Evolutionary conservation across 225 moss, liverwort and hornwort species (phyloP).

Genomic region (Ulota crispa): DNA sequence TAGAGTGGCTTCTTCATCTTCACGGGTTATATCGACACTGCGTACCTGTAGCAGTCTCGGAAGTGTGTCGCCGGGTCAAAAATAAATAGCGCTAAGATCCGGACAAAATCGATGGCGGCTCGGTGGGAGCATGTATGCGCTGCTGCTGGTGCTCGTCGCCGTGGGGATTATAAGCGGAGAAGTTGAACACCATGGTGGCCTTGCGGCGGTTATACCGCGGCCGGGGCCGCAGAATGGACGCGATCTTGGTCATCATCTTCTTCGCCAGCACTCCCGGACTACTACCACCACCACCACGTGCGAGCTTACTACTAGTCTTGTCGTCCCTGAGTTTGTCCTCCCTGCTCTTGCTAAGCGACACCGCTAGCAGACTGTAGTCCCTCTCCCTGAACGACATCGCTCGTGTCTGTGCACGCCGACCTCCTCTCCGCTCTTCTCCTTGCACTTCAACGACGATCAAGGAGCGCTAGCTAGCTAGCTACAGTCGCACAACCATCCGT

Average conservation of each 20-base stretch:
- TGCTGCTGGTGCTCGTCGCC: not conserved
- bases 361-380: conserved; percentile 29
- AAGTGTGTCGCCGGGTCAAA: conserved; percentile 5
- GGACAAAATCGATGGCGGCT: conserved; percentile 20
- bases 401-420: too few species aligned
- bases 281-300: too few species aligned
- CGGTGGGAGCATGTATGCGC: not conserved
- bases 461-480: too few species aligned
- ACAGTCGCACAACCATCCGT: too few species aligned
- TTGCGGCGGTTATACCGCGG: conserved; percentile 17
- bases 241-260: conserved; percentile 35
- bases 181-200: conserved; percentile 20
- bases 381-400: conserved; percentile 25
- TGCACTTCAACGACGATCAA: too few species aligned
- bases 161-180: not conserved
- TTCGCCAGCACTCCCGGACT: conserved; percentile 1
- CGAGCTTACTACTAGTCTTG: not conserved
- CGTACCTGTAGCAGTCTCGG: not conserved
- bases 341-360: conserved; percentile 20
- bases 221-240: conserved; percentile 25
- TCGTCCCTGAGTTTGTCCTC: conserved; percentile 8
- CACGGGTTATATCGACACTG: not conserved
- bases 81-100: not conserved
- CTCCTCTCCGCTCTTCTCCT: too few species aligned
- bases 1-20: too few species aligned